phyloP scores from a whole-genome alignment of 805 yeast species.

The Starmerella powellii region DNA sequence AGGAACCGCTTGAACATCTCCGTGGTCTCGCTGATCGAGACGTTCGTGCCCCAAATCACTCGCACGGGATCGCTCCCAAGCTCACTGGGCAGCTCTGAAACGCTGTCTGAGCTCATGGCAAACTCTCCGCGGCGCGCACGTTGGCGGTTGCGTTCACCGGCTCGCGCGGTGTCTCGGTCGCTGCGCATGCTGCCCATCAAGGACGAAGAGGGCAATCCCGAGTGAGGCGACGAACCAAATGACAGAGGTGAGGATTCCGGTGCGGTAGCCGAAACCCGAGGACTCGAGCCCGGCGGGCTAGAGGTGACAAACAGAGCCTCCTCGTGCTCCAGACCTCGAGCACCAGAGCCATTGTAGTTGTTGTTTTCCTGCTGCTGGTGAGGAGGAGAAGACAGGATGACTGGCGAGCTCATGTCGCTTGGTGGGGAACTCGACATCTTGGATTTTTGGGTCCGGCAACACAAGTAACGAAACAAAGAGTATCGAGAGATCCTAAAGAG shows the following conservation, averaged over 20 bases:
- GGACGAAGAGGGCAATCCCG: conserved; percentile 11
- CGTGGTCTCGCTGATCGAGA: conserved; percentile 77
- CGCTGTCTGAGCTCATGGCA: conserved; percentile 12
- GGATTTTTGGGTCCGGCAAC: background rate
- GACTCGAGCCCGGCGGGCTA: conserved; percentile 13
- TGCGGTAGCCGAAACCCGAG: conserved; percentile 1
- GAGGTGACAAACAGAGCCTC: conserved; percentile 13
- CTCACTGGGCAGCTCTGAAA: conserved; percentile 5
- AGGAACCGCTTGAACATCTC: conserved; percentile 70
- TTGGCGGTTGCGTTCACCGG: conserved; percentile 3
- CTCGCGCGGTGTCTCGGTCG: conserved; percentile 17
- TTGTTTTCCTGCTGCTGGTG: background rate
- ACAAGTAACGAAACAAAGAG: background rate
- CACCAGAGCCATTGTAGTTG: background rate
- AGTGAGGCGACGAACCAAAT: conserved; percentile 20
- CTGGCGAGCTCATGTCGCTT: conserved; percentile 18
- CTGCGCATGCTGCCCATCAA: conserved; percentile 15
- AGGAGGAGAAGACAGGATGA: conserved; percentile 11
- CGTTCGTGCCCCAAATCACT: conserved; percentile 98
- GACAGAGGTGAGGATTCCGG: conserved; percentile 20
- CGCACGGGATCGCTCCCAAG: conserved; percentile 51
- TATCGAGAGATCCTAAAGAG: background rate
- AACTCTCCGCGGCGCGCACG: conserved; percentile 19
- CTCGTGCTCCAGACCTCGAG: background rate
- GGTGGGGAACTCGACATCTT: conserved; percentile 14